Conservation (phyloP, 2,329 filamentous ascomycete genomes). For the Talaromyces sp. region DNA sequence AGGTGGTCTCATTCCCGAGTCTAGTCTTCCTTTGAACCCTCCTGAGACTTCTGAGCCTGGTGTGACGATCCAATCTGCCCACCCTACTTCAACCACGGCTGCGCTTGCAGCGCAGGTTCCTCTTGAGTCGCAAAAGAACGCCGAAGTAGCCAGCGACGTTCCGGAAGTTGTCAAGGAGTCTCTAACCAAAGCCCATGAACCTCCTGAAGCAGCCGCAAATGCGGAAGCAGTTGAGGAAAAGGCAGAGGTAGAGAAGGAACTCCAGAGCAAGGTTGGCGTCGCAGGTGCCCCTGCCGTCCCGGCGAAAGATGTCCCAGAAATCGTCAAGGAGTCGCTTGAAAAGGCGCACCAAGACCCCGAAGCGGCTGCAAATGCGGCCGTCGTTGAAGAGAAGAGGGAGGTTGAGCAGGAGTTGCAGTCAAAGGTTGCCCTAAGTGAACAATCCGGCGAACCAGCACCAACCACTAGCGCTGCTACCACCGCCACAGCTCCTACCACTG, state of each 20-base stretch:
- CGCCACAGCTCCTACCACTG: conserved; percentile 33
- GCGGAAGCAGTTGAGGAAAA: conserved; percentile 70
- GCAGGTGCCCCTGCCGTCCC: conserved; percentile 28
- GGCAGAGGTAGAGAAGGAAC: conserved; percentile 68
- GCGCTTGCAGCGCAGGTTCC: conserved; percentile 45
- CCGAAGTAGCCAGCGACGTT: conserved; percentile 28
- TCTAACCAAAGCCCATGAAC: conserved; percentile 51
- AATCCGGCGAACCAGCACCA: conserved; percentile 31
- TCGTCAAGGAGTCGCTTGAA: conserved; percentile 37
- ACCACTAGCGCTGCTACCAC: conserved; percentile 36
- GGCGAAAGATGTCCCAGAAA: conserved; percentile 30
- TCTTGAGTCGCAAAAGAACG: conserved; percentile 35
- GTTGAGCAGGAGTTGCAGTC: conserved; percentile 67
- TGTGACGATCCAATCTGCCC: conserved; percentile 50
- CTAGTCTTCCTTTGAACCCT: conserved; percentile 67
- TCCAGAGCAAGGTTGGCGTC: conserved; percentile 52
- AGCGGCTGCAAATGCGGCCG: conserved; percentile 62
- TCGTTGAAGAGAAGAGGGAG: conserved; percentile 66
- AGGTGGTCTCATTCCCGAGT: conserved; percentile 71
- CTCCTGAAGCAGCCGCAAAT: conserved; percentile 69
- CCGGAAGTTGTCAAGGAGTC: conserved; percentile 47
- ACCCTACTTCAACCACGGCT: conserved; percentile 46
- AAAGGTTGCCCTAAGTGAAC: conserved; percentile 39
- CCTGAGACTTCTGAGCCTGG: conserved; percentile 23
- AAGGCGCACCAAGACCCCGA: conserved; percentile 59